phyloP scores from a whole-genome alignment of 2,329 filamentous ascomycete species.

The Calonectria hongkongensis region DNA sequence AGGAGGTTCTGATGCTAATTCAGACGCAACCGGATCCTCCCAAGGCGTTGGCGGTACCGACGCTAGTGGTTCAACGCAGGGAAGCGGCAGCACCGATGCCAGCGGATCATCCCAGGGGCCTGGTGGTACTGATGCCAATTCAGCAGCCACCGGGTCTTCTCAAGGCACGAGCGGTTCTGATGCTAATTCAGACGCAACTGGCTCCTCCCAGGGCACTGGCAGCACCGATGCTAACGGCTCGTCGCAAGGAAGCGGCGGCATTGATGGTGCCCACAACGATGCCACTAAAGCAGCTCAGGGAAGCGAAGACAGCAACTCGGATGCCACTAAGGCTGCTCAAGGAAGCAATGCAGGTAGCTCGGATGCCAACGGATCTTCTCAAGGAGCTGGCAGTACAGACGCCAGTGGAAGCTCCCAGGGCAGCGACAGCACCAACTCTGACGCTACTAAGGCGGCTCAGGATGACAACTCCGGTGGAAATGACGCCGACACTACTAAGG shows the following conservation, averaged over 20 bases:
- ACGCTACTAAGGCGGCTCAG: background rate
- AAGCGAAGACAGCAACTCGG: no score
- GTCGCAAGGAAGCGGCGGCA: background rate
- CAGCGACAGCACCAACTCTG: no score
- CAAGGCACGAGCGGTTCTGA: background rate
- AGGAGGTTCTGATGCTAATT: background rate
- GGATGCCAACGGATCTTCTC: background rate
- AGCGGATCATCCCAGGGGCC: background rate
- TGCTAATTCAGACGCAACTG: background rate
- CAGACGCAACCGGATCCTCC: background rate
- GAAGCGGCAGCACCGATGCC: background rate
- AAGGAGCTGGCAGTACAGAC: background rate
- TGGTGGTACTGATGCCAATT: background rate
- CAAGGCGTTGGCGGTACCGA: background rate
- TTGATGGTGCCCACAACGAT: background rate
- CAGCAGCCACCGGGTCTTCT: no score
- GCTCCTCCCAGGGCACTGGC: background rate
- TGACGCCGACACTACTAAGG: background rate
- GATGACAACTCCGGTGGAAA: background rate
- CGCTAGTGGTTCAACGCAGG: background rate
- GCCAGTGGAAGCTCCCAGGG: no score
- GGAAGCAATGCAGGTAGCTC: no score
- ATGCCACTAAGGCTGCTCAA: no score
- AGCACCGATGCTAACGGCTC: background rate
- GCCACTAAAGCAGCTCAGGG: background rate